Evolutionary conservation across 2,329 filamentous ascomycete species (phyloP).

Genomic region (Fusarium torulosum): DNA sequence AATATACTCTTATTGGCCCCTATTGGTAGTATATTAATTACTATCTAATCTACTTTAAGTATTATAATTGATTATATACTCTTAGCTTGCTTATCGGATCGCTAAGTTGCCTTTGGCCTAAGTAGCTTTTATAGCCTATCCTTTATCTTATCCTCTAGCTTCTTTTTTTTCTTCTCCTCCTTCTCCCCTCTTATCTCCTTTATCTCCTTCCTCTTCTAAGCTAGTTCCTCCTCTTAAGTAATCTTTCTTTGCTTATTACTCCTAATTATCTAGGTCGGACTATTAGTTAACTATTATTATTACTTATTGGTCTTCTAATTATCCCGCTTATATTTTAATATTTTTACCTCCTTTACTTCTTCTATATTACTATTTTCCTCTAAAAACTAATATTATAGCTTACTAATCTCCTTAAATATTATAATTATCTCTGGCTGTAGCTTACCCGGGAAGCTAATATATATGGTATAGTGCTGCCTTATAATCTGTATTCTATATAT

Average conservation of each 20-base stretch:
- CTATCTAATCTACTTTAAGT: neutral
- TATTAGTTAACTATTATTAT: neutral
- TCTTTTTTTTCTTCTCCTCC: neutral
- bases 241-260: neutral
- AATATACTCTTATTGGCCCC: neutral
- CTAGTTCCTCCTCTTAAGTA: neutral
- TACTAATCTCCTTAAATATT: neutral
- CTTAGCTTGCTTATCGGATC: neutral
- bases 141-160: neutral
- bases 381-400: neutral
- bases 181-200: neutral
- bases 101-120: neutral
- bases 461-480: neutral
- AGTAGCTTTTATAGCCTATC: neutral
- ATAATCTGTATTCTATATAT: neutral
- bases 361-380: neutral
- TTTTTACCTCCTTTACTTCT: neutral
- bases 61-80: neutral
- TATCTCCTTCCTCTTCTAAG: neutral
- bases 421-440: neutral
- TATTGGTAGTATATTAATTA: neutral
- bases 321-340: neutral
- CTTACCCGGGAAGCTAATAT: neutral
- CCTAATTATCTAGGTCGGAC: neutral
- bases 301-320: neutral